Evolutionary conservation across 2,329 filamentous ascomycete species (phyloP).

Genomic region (Aspergillus sp.): DNA sequence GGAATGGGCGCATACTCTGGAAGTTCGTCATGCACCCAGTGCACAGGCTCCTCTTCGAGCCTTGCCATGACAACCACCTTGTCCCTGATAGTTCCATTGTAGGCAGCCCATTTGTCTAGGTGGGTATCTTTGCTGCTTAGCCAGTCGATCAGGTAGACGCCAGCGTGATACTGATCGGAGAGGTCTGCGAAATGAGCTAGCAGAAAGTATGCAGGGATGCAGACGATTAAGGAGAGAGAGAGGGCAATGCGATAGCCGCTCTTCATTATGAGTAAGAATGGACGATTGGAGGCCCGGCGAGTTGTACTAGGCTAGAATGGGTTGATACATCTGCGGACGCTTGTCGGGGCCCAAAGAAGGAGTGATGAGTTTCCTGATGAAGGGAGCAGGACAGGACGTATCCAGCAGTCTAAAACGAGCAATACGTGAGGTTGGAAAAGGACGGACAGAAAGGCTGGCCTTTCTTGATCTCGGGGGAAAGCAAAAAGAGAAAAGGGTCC

Average conservation of each 20-base stretch:
- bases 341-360: not conserved
- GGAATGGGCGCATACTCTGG: slow-evolving; percentile 38
- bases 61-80: slow-evolving; percentile 48
- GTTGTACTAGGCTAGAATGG: not conserved
- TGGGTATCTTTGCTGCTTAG: slow-evolving; percentile 19
- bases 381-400: not conserved
- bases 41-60: slow-evolving; percentile 43
- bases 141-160: slow-evolving; percentile 36
- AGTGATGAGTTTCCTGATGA: not conserved
- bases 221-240: slow-evolving; percentile 23
- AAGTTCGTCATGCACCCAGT: slow-evolving; percentile 48
- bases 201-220: slow-evolving; percentile 32
- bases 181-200: slow-evolving; percentile 33
- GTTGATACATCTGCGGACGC: not conserved
- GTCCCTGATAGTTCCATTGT: slow-evolving; percentile 24
- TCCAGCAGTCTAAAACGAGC: not conserved
- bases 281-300: not conserved
- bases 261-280: slow-evolving; percentile 26
- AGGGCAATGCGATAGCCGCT: slow-evolving; percentile 28
- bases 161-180: slow-evolving; percentile 36
- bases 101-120: not conserved
- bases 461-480: too few relatives aligned
- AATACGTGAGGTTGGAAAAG: not conserved
- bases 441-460: not conserved
- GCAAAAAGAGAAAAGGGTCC: not conserved